Evolutionary conservation across 148 eudicot genomes (phyloP).

Genomic region (Chenopodium album): DNA sequence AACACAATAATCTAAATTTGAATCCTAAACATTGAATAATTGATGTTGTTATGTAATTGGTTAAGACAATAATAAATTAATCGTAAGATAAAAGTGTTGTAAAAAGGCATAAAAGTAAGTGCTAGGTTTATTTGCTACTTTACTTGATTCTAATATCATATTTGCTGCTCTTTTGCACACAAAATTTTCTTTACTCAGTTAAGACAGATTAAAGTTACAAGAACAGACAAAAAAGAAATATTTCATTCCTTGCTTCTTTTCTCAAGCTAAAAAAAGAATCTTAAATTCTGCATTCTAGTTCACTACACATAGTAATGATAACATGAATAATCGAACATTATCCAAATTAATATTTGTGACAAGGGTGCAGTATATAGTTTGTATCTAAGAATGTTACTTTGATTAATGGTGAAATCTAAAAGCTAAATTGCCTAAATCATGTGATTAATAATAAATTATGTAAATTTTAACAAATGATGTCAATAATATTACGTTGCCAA

Average conservation of each 20-base stretch:
- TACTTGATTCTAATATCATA: not conserved
- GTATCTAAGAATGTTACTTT: not conserved
- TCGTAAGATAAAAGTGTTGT: not conserved
- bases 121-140: not conserved
- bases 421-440: not conserved
- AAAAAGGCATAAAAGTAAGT: not conserved
- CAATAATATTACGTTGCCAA: not conserved
- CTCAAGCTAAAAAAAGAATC: not conserved
- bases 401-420: not conserved
- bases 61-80: not conserved
- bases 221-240: not conserved
- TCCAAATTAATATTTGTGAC: not conserved
- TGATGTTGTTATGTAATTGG: not conserved
- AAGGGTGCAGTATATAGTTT: too few relatives aligned
- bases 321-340: not conserved
- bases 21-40: not conserved
- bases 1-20: not conserved
- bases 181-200: not conserved
- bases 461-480: not conserved
- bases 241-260: conserved; percentile 14
- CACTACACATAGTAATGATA: too few relatives aligned
- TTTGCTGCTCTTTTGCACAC: not conserved
- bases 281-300: not conserved
- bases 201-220: not conserved
- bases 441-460: not conserved